Base-by-base conservation (phyloP, 148 eudicot genomes). In the Silene uniflora region DNA sequence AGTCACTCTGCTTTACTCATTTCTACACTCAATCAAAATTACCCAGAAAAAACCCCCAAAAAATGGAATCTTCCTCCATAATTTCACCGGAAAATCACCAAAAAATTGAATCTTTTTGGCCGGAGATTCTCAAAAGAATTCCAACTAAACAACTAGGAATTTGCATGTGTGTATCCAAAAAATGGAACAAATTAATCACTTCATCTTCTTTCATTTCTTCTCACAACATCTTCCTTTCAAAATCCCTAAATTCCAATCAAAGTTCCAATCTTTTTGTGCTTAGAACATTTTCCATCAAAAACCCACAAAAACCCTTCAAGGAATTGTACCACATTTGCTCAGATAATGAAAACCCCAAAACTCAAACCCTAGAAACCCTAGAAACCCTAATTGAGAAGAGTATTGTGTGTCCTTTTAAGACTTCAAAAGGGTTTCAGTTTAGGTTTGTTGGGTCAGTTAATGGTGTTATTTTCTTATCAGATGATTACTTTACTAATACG, bases 51-150 rank as follows among this genome's bases (percentile, higher is more conserved):
- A 27, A 27, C 29, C 29, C 29, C 2, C 29, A 27, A 27, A 44
- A 35, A 17, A 67, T 67, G 71, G 71, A n/a, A 42, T 23, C 42
- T 64, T 64, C 35, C 29, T 9, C 68, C 11, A 6, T 25, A 10
- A 67, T 14, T 42, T 67, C 71, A 67, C 71, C 71, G 10, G 71
- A 67, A 23, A 67, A 39, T 67, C 71, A 0, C 17, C 54, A 0
- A 0, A 19, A 42, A 21, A 67, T 49, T 19, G 71, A 67, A 67
- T 67, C 55, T 1, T 67, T 52, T 11, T 67, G 71, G 71, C 71
- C 71, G 46, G 71, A 67, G 71, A 67, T 67, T 44, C 71, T 67
- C 24, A 67, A 67, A 21, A 24, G 71, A 39, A 13, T 67, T 67
- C 71, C 71, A 10, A 23, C 55, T 12, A 67, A 21, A 32, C 71